These are phyloP conservation scores for Candida succiphila DNA, from an alignment of 805 yeast species.

Conservation along the genomic window DNA sequence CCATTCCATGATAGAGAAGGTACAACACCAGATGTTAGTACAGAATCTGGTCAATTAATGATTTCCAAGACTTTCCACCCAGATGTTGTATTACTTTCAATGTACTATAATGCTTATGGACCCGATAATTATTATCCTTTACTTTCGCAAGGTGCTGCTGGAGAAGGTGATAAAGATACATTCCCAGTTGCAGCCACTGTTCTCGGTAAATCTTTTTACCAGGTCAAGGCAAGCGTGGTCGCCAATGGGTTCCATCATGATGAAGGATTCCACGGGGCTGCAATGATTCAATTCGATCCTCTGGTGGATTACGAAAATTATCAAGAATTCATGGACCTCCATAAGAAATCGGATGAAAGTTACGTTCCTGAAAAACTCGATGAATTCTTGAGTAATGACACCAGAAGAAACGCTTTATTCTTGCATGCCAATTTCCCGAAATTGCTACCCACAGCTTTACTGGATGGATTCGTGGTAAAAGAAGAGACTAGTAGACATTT, in stretches of 20 bases:
- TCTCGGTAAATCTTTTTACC: slow-evolving; percentile 33
- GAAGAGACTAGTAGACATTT: slow-evolving; percentile 4
- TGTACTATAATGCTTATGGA: slow-evolving; percentile 44
- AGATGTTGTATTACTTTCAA: slow-evolving; percentile 34
- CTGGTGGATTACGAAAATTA: slow-evolving; percentile 22
- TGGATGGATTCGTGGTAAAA: slow-evolving; percentile 13
- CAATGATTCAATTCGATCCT: slow-evolving; percentile 42
- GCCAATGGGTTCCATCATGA: slow-evolving; percentile 37
- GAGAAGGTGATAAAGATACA: slow-evolving; percentile 55
- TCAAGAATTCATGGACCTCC: slow-evolving; percentile 9
- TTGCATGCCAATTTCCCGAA: slow-evolving; percentile 40
- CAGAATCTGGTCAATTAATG: slow-evolving; percentile 47
- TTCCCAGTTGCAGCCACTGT: slow-evolving; percentile 43
- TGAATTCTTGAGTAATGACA: slow-evolving; percentile 12
- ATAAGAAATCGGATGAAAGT: slow-evolving; percentile 9
- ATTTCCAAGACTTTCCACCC: slow-evolving; percentile 40
- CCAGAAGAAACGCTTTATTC: slow-evolving; percentile 10
- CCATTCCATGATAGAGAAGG: slow-evolving; percentile 45
- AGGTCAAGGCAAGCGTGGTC: slow-evolving; percentile 37
- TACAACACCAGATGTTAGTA: slow-evolving; percentile 41
- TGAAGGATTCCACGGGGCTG: slow-evolving; percentile 29
- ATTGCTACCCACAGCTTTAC: slow-evolving; percentile 33
- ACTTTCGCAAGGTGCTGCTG: slow-evolving; percentile 35
- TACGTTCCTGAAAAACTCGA: slow-evolving; percentile 1
- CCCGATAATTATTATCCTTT: slow-evolving; percentile 37